Evolutionary conservation across 2,329 filamentous ascomycete genomes (phyloP), one percentile per base, ranked within the genome.

Genomic region (Trichophyton simii): DNA sequence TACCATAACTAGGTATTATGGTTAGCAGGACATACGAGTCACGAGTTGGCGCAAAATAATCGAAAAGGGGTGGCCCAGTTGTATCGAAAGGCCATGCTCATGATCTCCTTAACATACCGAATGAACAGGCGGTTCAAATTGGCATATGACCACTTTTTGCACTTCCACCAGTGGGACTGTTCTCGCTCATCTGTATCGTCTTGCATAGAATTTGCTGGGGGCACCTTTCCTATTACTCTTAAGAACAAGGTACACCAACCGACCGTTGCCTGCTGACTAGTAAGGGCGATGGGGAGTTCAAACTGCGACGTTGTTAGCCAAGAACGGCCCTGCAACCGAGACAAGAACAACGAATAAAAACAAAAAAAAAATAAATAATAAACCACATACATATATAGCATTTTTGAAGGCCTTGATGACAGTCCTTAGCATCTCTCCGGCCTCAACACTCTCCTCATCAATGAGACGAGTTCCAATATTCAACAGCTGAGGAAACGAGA

Each of bases 131-230:
- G 84, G 78, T 99, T 99, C 68, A 99, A 77, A 75, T 97, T 97
- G 70, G 94, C 95, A 75, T 96, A 99, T 13, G 92, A 88, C 94
- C 94, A 97, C 77, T 99, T 99, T 85, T 97, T 97, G 65, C 91
- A 89, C 80, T 97, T 99, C 92, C 92, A 99, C 92, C 94, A 99
- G 74, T 96, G 91, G 72, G 96, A 91, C 69, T 87, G 83, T 75
- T 97, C 94, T 62, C 94, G 85, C 71, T 97, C 92, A 62, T 89
- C 85, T 59, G 87, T 77, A 63, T 89, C 89, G 63, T 95, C 90
- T 62, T 80, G 75, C 82, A 97, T 86, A 41, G 91, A 87, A 67
- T 81, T 85, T 61, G 87, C 82, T 3, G 94, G 94, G 41, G 89
- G 85, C 22, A 86, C 79, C 76, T 97, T 97, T 67, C 87, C 86